Base-by-base conservation (phyloP, 306 rosid genomes). In the Lathyrus oleraceus region DNA sequence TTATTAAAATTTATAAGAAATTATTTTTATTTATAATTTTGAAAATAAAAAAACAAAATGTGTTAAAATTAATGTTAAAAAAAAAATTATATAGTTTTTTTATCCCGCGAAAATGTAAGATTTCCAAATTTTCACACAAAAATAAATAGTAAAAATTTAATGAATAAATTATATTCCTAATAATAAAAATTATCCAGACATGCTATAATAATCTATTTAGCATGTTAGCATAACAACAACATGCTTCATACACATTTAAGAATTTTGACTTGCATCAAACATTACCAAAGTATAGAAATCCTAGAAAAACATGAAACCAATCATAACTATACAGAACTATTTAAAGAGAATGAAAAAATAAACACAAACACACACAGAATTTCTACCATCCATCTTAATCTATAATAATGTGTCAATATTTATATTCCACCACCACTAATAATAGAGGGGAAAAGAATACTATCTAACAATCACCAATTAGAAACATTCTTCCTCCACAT, bases 221-320 rank as follows among this genome's bases (percentile, higher is more conserved):
- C 76, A 81, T 56, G 79, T 76, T 65, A 75, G 71, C 79, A 70
- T 40, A 68, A 79, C 25, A 45, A 65, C 76, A 79, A 79, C 79
- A 79, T 77, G 66, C 75, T 52, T 53, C 83, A 81, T 78, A 70
- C 85, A 79, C 85, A 79, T 6, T 72, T 71, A 71, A 71, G 47
- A 61, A 48, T 78, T 56, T 63, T 78, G 73, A 84, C 83, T 84
- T 84, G 84, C 85, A 81, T 60, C 79, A 81, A 81, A 78, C 81
- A 79, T 78, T 62, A 69, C 86, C 78, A 77, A 89, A 80, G 85
- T 85, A 73, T 80, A 65, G 85, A 89, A 74, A 70, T 67, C 92
- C 86, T 68, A 73, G 44, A 72, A 75, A 47, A 73, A 58, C 69
- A 81, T 39, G 58, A 84, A 81, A 72, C 30, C 59, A 75, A 72